A percentile compares a stretch with the other conserved stretches of the same genome.
phyloP scores from a whole-genome alignment of 345 rosid genomes.

The Brassica incana region DNA sequence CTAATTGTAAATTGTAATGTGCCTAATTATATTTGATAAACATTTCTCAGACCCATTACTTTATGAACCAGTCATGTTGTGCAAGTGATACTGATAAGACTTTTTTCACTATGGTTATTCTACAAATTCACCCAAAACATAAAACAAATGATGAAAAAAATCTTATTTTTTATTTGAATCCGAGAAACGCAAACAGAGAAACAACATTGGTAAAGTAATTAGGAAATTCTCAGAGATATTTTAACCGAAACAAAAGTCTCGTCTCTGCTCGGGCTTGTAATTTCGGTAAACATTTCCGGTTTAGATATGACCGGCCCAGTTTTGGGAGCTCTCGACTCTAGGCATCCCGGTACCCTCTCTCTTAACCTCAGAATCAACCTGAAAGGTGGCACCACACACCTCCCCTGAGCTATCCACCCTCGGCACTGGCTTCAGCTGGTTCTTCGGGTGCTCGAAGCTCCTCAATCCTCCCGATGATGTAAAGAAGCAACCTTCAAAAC shows the following conservation, averaged over 20 bases:
- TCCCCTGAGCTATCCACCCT: conserved; percentile 92
- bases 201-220: not conserved
- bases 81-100: not conserved
- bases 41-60: not conserved
- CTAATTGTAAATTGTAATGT: not conserved
- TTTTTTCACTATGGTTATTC: too few species aligned
- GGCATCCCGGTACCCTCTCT: conserved; percentile 70
- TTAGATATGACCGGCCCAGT: conserved; percentile 67
- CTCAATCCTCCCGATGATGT: conserved; percentile 88
- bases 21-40: not conserved
- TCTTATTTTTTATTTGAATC: conserved; percentile 2
- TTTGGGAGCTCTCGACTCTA: conserved; percentile 84
- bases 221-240: not conserved
- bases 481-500: conserved; percentile 77
- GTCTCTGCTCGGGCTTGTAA: not conserved
- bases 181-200: conserved; percentile 14
- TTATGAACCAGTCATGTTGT: not conserved
- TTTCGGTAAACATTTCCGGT: conserved; percentile 4
- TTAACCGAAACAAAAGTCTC: conserved; percentile 17
- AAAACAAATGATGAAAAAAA: not conserved
- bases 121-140: not conserved
- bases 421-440: conserved; percentile 86
- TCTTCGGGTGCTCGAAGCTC: conserved; percentile 86
- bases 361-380: conserved; percentile 73
- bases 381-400: conserved; percentile 77